Base-by-base conservation (phyloP, 331 rosid species). In the Cucumis variabilis region DNA sequence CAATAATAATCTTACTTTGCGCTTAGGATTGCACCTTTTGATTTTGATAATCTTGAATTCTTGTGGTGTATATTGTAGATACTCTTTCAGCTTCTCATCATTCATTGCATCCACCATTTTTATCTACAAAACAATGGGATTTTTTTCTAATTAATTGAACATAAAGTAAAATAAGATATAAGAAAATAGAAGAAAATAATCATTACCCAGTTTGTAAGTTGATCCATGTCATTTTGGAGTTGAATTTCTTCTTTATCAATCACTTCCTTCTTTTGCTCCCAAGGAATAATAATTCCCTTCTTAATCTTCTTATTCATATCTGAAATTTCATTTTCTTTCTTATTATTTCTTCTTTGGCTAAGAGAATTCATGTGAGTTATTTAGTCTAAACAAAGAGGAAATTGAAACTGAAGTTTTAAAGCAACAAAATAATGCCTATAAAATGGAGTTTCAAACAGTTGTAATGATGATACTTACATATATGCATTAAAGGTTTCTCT, bases 101-200 rank as follows among this genome's bases (percentile, higher is more conserved):
- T 90, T 62, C 92, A 94, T 86, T 46, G 82, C 44, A 37, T 89
- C 90, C 63, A 94, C 89, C 91, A 90, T 88, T 73, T 87, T 91
- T 84, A 87, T 89, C 98, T 95, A 72, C 78, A 16, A 87, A 58
- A 17, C 0, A 58, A 65, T 23, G 10, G 53, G 1, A 13, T 24
- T 8, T 5, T 11, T 25, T 48, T 14, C 21, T 7, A 5, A 50
- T 78, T 78, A 3, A 23, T 24, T 37, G 65, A 77, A 50, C 44
- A 75, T 13, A 75, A 74, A 74, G 5, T 14, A 74, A 75, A 48
- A 44, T 5, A 51, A 24, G 16, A 73, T 21, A 41, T 13, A 37
- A 73, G 19, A 17, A 7, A 73, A 76, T 4, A 0, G 13, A 79
- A 51, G 30, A 9, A 51, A 78, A 77, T 11, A 78, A 15, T 24